Conservation (phyloP, 2,329 filamentous ascomycete genomes). For the Phialophora macrospora region DNA sequence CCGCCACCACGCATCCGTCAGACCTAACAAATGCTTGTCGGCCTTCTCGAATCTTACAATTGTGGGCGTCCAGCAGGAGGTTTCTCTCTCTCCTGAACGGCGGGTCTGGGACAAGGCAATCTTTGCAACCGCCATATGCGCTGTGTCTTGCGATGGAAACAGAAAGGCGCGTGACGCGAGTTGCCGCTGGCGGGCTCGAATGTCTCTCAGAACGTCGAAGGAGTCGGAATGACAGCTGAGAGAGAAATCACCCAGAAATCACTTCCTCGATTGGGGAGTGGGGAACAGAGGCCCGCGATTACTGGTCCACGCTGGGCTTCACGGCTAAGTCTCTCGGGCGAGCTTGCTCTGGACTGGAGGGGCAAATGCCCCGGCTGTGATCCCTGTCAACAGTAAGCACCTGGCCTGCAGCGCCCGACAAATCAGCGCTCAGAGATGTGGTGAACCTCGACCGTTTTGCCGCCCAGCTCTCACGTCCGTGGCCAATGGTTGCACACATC, state of each 20-base stretch:
- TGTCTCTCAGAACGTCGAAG: background rate
- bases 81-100: background rate
- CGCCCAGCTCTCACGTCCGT: background rate
- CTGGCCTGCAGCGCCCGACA: background rate
- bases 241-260: background rate
- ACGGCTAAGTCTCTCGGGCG: background rate
- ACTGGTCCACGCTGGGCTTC: background rate
- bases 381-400: background rate
- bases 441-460: background rate
- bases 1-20: background rate
- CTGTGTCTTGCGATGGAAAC: background rate
- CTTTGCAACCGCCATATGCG: slow-evolving; percentile 8
- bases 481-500: background rate
- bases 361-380: background rate
- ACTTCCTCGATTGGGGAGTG: background rate
- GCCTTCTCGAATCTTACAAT: background rate
- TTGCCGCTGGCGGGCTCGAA: slow-evolving; percentile 5
- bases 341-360: slow-evolving; percentile 1
- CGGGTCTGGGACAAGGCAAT: slow-evolving; percentile 1
- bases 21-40: background rate
- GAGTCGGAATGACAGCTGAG: background rate
- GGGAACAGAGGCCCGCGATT: background rate
- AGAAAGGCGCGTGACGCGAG: background rate
- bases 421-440: slow-evolving; percentile 1
- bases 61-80: background rate